Conservation (phyloP, 2,329 filamentous ascomycete species). For the Stemphylium beticola region DNA sequence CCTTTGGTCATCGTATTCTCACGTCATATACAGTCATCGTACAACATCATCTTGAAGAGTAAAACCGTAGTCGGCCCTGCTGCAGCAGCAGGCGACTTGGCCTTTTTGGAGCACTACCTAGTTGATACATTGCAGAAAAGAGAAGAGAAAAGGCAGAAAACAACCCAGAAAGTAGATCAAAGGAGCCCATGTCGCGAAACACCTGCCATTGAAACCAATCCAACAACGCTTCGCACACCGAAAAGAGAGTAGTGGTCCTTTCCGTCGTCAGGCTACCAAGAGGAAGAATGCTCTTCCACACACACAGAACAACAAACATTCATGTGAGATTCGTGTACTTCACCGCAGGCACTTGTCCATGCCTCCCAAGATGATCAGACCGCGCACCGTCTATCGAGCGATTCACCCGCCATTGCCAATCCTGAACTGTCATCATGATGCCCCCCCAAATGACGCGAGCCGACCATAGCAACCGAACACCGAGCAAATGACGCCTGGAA, state of each 20-base stretch:
- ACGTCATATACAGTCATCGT: slow-evolving; percentile 3
- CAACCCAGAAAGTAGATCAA: slow-evolving; percentile 20
- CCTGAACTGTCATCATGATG: slow-evolving; percentile 28
- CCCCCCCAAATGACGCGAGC: slow-evolving; percentile 31
- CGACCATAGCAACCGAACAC: slow-evolving; percentile 40
- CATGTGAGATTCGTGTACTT: slow-evolving; percentile 40
- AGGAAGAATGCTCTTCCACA: slow-evolving; percentile 30
- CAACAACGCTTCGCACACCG: slow-evolving; percentile 28
- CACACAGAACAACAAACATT: slow-evolving; percentile 42
- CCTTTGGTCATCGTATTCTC: neutral
- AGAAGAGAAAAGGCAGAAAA: slow-evolving; percentile 19
- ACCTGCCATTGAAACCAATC: slow-evolving; percentile 21
- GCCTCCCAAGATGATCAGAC: slow-evolving; percentile 29
- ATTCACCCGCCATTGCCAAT: slow-evolving; percentile 30
- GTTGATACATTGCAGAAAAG: slow-evolving; percentile 41
- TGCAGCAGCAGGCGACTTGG: slow-evolving; percentile 24
- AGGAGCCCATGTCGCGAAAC: slow-evolving; percentile 24
- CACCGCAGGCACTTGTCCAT: slow-evolving; percentile 28
- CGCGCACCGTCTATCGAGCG: slow-evolving; percentile 28
- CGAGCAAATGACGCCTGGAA: slow-evolving; percentile 43
- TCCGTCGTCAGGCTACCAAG: slow-evolving; percentile 10
- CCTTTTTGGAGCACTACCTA: slow-evolving; percentile 40
- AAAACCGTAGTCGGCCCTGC: slow-evolving; percentile 29
- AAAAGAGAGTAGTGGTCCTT: slow-evolving; percentile 32
- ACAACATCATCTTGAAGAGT: slow-evolving; percentile 17